Conservation (phyloP, 2,329 filamentous ascomycete genomes). For the Dactylonectria estremocensis region DNA sequence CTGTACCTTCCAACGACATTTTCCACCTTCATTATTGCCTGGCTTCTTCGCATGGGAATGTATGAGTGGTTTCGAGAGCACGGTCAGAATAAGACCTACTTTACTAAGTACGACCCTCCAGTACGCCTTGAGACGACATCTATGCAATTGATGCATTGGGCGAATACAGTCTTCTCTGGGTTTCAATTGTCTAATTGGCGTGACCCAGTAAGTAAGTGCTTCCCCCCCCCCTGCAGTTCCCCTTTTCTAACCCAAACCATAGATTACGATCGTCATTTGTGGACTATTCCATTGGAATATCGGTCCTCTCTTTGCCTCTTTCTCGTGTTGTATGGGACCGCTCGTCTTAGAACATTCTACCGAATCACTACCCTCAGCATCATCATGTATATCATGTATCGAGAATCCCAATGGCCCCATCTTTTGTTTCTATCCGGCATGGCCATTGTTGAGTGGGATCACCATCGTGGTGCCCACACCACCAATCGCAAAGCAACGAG, state of each 20-base stretch:
- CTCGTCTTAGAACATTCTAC: slow-evolving; percentile 58
- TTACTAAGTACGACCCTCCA: slow-evolving; percentile 37
- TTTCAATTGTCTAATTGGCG: slow-evolving; percentile 29
- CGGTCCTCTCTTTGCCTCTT: slow-evolving; percentile 72
- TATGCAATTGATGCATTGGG: too few species aligned
- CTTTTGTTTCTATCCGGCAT: slow-evolving; percentile 69
- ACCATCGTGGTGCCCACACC: slow-evolving; percentile 62
- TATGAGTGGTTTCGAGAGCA: slow-evolving; percentile 66
- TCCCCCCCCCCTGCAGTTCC: too few species aligned
- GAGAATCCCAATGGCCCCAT: slow-evolving; percentile 68
- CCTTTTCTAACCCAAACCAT: too few species aligned
- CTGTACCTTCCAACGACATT: slow-evolving; percentile 66
- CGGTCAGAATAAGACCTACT: slow-evolving; percentile 58
- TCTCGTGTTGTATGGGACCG: slow-evolving; percentile 66
- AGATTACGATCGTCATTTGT: slow-evolving; percentile 71
- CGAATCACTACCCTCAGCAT: slow-evolving; percentile 61
- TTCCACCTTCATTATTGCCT: slow-evolving; percentile 64
- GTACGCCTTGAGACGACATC: too few species aligned
- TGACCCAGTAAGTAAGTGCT: too few species aligned
- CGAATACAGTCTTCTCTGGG: too few species aligned
- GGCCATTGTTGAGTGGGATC: slow-evolving; percentile 69
- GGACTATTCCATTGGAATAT: slow-evolving; percentile 76
- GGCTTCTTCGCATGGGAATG: slow-evolving; percentile 60
- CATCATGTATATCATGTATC: slow-evolving; percentile 62
- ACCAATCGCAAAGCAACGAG: slow-evolving; percentile 28